These are phyloP conservation scores for Hyaloscypha bicolor DNA, from an alignment of 495 filamentous ascomycete genomes.

Conservation along the genomic window DNA sequence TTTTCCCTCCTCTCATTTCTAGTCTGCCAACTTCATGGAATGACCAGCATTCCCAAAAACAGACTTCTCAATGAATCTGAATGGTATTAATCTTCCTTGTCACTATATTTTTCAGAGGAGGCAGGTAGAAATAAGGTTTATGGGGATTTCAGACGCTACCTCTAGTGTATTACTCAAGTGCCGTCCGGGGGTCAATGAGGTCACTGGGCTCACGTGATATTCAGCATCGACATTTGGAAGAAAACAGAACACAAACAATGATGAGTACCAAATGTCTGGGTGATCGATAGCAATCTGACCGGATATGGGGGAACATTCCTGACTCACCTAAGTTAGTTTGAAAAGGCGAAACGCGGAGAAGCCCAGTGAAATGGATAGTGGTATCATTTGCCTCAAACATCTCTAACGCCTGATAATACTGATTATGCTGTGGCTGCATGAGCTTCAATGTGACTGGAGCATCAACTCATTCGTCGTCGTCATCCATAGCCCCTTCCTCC, in stretches of 20 bases:
- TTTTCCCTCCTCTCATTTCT: neutral
- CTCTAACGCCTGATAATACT: constrained; percentile 5
- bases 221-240: neutral
- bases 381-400: constrained; percentile 3
- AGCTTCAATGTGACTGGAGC: neutral
- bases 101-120: neutral
- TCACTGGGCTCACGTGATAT: neutral
- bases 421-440: neutral
- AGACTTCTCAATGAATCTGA: neutral
- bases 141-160: neutral
- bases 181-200: neutral
- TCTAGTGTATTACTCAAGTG: neutral
- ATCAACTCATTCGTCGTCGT: constrained; percentile 19
- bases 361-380: neutral
- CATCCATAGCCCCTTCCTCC: constrained; percentile 26
- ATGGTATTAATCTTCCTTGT: neutral
- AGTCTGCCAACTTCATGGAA: neutral
- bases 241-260: neutral
- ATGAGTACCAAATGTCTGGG: neutral
- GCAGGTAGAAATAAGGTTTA: neutral
- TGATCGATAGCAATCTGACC: neutral
- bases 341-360: neutral
- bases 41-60: neutral
- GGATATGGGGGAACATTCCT: too few species aligned
- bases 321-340: neutral